These are phyloP conservation scores for Komagataella kurtzmanii DNA, from an alignment of 805 yeast genomes.

Conservation along the genomic window DNA sequence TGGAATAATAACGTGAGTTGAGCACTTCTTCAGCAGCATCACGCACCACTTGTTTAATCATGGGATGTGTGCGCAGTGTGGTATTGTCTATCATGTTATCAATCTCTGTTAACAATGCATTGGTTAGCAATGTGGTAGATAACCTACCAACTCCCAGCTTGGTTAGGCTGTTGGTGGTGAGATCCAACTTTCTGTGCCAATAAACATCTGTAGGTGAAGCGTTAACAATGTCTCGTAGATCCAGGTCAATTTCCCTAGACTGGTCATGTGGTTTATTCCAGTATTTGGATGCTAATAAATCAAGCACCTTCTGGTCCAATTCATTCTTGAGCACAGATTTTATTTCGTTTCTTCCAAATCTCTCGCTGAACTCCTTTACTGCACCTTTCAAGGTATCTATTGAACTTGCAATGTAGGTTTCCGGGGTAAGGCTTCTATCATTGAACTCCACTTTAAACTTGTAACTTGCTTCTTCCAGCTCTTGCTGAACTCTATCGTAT, in stretches of 20 bases:
- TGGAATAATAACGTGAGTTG: slow-evolving; percentile 67
- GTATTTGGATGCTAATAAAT: slow-evolving; percentile 76
- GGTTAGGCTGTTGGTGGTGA: slow-evolving; percentile 72
- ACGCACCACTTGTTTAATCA: slow-evolving; percentile 65
- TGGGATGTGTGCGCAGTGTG: slow-evolving; percentile 72
- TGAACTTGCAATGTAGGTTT: slow-evolving; percentile 85
- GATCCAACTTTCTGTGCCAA: slow-evolving; percentile 83
- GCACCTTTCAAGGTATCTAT: slow-evolving; percentile 77
- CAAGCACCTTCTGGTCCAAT: slow-evolving; percentile 80
- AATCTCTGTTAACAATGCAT: slow-evolving; percentile 67
- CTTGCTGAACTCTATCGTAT: slow-evolving; percentile 71
- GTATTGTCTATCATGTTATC: slow-evolving; percentile 62
- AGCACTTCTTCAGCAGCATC: slow-evolving; percentile 79
- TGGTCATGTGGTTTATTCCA: slow-evolving; percentile 60
- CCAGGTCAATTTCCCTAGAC: slow-evolving; percentile 8
- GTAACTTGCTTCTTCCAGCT: slow-evolving; percentile 85
- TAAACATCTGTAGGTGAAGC: slow-evolving; percentile 55
- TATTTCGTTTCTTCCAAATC: slow-evolving; percentile 74
- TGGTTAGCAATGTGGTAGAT: slow-evolving; percentile 72
- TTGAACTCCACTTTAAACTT: slow-evolving; percentile 93
- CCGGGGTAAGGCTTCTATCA: slow-evolving; percentile 88
- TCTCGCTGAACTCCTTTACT: slow-evolving; percentile 74
- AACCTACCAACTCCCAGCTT: slow-evolving; percentile 90
- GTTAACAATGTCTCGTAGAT: slow-evolving; percentile 37
- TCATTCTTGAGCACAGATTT: slow-evolving; percentile 67